Evolutionary conservation across 768 basidiomycete genomes (phyloP).

Genomic region (Suillus weaverae): DNA sequence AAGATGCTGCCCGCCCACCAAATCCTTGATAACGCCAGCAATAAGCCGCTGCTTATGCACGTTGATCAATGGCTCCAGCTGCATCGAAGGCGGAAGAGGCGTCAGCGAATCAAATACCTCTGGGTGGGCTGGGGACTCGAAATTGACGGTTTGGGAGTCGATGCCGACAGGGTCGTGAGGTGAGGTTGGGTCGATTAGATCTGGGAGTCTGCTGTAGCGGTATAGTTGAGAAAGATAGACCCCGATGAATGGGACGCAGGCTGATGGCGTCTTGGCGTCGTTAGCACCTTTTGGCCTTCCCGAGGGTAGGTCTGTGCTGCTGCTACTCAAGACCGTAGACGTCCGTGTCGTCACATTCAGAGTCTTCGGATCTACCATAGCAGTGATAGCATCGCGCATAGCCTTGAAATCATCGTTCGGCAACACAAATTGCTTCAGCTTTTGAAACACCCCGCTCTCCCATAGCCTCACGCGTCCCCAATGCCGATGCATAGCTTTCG

Average conservation of each 20-base stretch:
- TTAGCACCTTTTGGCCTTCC: conserved; percentile 34
- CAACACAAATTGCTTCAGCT: conserved; percentile 66
- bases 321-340: conserved; percentile 50
- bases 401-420: conserved; percentile 70
- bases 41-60: conserved; percentile 86
- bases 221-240: conserved; percentile 75
- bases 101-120: conserved; percentile 77
- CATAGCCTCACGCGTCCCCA: conserved; percentile 68
- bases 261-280: conserved; percentile 46
- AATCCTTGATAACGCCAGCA: conserved; percentile 74
- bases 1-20: conserved; percentile 82
- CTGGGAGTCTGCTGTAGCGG: conserved; percentile 65
- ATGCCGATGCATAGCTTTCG: conserved; percentile 61
- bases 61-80: conserved; percentile 83
- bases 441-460: conserved; percentile 72
- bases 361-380: conserved; percentile 67
- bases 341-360: conserved; percentile 54
- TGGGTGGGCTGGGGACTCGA: conserved; percentile 70
- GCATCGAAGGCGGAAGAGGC: conserved; percentile 72
- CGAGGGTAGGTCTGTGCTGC: conserved; percentile 40
- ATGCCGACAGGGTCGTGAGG: conserved; percentile 68
- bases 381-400: conserved; percentile 64
- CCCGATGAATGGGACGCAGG: conserved; percentile 72
- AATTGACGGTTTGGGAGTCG: conserved; percentile 59
- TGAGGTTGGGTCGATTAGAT: conserved; percentile 80